A percentile compares a stretch with the other conserved stretches of the same genome.
These are phyloP conservation scores for Kwoniella heveanensis DNA, from an alignment of 768 basidiomycete species.

Conservation along the genomic window DNA sequence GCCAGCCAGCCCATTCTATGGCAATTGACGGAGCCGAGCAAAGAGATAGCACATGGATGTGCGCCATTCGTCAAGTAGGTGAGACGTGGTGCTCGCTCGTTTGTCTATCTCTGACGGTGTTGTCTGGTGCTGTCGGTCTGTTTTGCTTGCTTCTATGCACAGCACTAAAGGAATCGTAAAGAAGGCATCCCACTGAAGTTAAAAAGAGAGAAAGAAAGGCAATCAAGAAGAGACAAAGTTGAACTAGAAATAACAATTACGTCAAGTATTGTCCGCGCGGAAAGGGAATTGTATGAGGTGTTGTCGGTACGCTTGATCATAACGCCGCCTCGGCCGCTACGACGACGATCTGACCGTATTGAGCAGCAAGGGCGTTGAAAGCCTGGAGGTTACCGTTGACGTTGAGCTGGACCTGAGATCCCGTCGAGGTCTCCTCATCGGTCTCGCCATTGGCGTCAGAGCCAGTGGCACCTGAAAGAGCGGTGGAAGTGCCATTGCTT, in stretches of 20 bases:
- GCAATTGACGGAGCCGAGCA: too few species aligned
- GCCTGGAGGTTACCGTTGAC: slow-evolving; percentile 31
- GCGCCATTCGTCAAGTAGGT: too few species aligned
- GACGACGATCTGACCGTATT: slow-evolving; percentile 48
- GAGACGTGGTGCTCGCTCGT: too few species aligned
- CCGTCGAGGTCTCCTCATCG: neutral
- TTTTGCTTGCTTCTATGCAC: neutral
- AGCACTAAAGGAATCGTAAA: slow-evolving; percentile 3
- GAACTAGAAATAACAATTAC: slow-evolving; percentile 2
- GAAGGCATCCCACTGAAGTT: neutral
- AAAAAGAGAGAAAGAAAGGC: neutral
- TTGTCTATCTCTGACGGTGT: too few species aligned
- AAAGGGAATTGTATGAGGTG: neutral
- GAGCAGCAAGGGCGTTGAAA: slow-evolving; percentile 44
- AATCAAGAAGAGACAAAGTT: neutral
- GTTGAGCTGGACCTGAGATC: neutral
- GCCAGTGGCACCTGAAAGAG: slow-evolving; percentile 2
- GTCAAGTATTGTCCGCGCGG: neutral
- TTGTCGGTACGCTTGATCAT: neutral
- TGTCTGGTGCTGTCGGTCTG: too few species aligned
- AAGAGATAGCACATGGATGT: too few species aligned
- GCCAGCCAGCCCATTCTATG: too few species aligned
- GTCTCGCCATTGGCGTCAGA: slow-evolving; percentile 3
- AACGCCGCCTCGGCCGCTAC: slow-evolving; percentile 34
- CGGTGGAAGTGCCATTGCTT: slow-evolving; percentile 19